Percentiles rank a stretch among this genome's conserved stretches.
Conservation (phyloP, 495 filamentous ascomycete species). For the Darksidea phi region DNA sequence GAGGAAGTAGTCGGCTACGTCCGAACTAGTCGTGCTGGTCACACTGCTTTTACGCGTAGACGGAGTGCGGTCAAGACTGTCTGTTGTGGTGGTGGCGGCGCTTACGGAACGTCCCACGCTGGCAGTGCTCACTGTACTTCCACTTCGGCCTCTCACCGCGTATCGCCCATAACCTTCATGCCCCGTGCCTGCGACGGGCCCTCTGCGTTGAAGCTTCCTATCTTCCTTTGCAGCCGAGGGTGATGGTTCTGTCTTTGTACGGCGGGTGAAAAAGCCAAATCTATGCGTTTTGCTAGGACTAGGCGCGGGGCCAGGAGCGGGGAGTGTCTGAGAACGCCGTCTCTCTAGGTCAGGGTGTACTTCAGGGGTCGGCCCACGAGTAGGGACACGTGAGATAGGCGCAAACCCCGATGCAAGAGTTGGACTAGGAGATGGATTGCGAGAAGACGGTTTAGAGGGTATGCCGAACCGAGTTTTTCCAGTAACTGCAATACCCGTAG, state of each 20-base stretch:
- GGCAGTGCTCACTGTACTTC: constrained; percentile 49
- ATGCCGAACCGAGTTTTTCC: constrained; percentile 34
- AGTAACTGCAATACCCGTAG: constrained; percentile 8
- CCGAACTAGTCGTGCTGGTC: constrained; percentile 53
- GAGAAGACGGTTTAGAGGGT: constrained; percentile 41
- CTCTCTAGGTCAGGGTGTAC: constrained; percentile 19
- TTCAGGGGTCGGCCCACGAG: constrained; percentile 34
- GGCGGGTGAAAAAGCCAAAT: constrained; percentile 76
- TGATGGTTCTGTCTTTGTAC: constrained; percentile 65
- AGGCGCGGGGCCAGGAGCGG: constrained; percentile 12
- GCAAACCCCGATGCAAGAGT: constrained; percentile 19
- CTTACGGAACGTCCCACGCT: constrained; percentile 58
- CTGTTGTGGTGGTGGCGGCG: constrained; percentile 49
- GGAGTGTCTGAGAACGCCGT: constrained; percentile 16
- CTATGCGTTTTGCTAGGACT: constrained; percentile 50
- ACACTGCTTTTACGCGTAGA: constrained; percentile 55
- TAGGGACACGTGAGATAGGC: constrained; percentile 34
- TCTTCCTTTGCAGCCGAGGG: constrained; percentile 53
- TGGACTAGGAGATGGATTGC: constrained; percentile 46
- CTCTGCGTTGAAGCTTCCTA: constrained; percentile 62
- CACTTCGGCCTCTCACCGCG: constrained; percentile 60
- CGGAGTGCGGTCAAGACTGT: constrained; percentile 44
- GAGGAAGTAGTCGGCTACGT: constrained; percentile 66
- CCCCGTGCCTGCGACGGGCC: constrained; percentile 87
- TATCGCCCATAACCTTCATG: constrained; percentile 93